Evolutionary conservation across 768 basidiomycete genomes (phyloP).

Genomic region (Mrakia hoshinonis): DNA sequence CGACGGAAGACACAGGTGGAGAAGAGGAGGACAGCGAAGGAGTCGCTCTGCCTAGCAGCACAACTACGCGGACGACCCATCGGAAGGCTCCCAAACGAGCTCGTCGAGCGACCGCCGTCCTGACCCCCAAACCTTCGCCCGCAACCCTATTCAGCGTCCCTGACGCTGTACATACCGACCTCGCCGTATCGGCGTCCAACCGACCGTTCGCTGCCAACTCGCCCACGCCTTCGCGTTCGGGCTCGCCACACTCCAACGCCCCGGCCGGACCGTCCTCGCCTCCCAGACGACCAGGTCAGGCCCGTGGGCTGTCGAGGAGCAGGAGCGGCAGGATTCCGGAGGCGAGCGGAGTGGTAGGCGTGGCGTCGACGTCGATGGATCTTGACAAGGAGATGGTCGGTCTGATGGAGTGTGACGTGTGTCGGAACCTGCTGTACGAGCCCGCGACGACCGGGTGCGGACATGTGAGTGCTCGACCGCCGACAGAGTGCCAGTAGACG

Average conservation of each 20-base stretch:
- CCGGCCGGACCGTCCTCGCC: constrained; percentile 34
- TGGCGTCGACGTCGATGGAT: constrained; percentile 25
- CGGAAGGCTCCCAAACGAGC: constrained; percentile 36
- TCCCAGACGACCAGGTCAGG: constrained; percentile 15
- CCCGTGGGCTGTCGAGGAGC: too few species aligned
- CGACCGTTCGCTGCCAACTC: not conserved
- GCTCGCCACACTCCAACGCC: constrained; percentile 37
- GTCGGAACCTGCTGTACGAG: constrained; percentile 69
- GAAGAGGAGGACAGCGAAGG: not conserved
- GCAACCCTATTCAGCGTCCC: constrained; percentile 31
- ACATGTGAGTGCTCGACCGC: constrained; percentile 62
- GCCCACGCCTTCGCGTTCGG: not conserved
- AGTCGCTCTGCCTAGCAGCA: constrained; percentile 42
- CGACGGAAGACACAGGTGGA: not conserved
- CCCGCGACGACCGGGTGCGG: constrained; percentile 92
- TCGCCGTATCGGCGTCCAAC: too few species aligned
- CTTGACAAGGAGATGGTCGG: constrained; percentile 45
- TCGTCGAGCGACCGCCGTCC: constrained; percentile 14
- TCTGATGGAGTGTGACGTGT: constrained; percentile 84
- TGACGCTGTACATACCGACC: not conserved
- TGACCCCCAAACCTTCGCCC: constrained; percentile 26
- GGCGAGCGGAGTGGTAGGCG: not conserved
- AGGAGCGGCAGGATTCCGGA: constrained; percentile 4
- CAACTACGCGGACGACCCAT: constrained; percentile 39
- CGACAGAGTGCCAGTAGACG: not conserved